phyloP scores from a whole-genome alignment of 2,329 filamentous ascomycete species.

The Ophiostoma australiae region DNA sequence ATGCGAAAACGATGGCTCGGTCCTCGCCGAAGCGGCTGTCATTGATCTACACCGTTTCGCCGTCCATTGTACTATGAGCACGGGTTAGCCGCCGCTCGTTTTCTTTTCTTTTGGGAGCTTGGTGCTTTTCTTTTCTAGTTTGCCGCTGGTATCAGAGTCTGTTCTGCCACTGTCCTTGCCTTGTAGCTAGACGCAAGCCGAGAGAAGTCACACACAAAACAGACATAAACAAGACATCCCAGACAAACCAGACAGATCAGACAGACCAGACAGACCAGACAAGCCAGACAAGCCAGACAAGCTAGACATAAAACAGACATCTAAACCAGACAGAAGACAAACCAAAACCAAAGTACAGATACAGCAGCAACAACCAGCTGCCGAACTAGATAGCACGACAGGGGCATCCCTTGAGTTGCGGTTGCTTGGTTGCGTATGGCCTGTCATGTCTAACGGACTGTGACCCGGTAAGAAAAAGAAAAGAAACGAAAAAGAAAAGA shows the following conservation, averaged over 20 bases:
- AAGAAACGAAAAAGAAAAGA: neutral
- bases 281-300: too few species aligned
- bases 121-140: neutral
- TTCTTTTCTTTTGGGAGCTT: neutral
- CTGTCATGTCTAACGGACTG: constrained; percentile 8
- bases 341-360: neutral
- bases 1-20: constrained; percentile 1
- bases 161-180: neutral
- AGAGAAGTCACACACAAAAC: neutral
- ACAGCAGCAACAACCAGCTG: neutral
- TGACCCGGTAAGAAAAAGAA: neutral
- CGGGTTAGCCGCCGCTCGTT: neutral
- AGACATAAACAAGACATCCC: too few species aligned
- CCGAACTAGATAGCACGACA: neutral
- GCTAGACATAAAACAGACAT: too few species aligned
- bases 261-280: too few species aligned
- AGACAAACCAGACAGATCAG: too few species aligned
- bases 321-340: too few species aligned
- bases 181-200: neutral
- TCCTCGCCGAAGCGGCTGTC: constrained; percentile 6
- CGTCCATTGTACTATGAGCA: neutral
- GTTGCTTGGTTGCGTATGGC: neutral
- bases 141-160: neutral
- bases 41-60: constrained; percentile 2
- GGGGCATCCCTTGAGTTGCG: constrained; percentile 14